phyloP scores from a whole-genome alignment of 2,329 filamentous ascomycete species.

The Colletotrichum siamense region DNA sequence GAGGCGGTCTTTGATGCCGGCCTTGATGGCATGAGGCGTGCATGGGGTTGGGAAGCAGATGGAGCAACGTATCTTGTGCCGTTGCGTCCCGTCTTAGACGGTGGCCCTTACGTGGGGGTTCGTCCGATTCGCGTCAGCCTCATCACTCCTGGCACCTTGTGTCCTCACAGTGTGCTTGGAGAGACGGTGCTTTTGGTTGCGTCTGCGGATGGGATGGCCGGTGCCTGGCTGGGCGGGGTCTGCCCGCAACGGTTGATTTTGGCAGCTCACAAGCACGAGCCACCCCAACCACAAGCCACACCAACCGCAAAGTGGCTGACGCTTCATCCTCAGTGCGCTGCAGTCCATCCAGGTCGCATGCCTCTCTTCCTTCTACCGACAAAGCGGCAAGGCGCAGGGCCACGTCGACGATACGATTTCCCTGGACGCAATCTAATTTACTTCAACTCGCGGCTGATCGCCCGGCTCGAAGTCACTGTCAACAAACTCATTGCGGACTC shows the following conservation, averaged over 20 bases:
- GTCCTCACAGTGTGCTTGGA: not conserved
- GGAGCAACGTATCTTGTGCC: not conserved
- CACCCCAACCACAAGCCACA: not conserved
- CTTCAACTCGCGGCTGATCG: not conserved
- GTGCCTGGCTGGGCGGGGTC: not conserved
- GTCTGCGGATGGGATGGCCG: too few relatives aligned
- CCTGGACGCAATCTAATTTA: not conserved
- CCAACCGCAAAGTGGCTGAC: not conserved
- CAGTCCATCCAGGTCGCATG: not conserved
- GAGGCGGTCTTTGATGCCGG: not conserved
- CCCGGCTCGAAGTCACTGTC: not conserved
- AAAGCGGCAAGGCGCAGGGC: not conserved
- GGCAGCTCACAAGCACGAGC: not conserved
- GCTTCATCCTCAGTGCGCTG: not conserved
- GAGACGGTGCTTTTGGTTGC: too few relatives aligned
- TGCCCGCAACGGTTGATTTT: too few relatives aligned
- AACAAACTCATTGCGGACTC: not conserved
- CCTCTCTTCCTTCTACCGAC: not conserved
- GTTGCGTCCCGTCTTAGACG: not conserved
- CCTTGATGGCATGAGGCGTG: not conserved
- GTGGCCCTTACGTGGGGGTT: not conserved
- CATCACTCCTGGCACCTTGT: too few relatives aligned
- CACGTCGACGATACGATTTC: not conserved
- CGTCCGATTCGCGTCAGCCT: too few relatives aligned
- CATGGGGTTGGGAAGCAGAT: not conserved